Conservation (phyloP, 2,329 filamentous ascomycete genomes). For the Chrysoporthe cubensis region DNA sequence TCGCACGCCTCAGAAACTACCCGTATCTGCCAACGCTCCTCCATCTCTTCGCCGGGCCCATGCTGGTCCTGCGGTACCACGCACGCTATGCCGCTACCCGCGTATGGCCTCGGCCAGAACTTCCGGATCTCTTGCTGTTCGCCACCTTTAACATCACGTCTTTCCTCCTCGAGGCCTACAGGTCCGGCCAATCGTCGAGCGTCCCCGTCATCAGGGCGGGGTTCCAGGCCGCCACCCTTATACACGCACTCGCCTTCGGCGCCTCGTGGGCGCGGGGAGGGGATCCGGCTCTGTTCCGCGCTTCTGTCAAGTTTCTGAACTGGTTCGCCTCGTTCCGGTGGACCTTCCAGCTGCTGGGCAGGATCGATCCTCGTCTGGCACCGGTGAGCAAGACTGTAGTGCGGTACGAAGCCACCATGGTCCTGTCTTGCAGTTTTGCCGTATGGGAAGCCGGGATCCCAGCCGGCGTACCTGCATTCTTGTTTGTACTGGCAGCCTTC, state of each 20-base stretch:
- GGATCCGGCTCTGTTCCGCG: constrained; percentile 14
- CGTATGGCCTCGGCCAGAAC: constrained; percentile 18
- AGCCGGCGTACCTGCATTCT: constrained; percentile 3
- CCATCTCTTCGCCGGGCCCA: constrained; percentile 13
- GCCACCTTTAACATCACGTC: constrained; percentile 16
- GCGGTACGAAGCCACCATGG: neutral
- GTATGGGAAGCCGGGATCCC: constrained; percentile 23
- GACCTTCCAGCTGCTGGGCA: neutral
- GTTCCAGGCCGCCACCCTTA: constrained; percentile 15
- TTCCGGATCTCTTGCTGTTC: constrained; percentile 17
- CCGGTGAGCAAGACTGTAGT: neutral
- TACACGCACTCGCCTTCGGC: constrained; percentile 12
- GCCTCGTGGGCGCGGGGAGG: constrained; percentile 14
- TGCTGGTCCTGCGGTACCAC: constrained; percentile 18
- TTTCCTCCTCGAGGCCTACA: constrained; percentile 5
- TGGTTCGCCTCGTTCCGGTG: constrained; percentile 25
- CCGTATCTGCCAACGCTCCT: constrained; percentile 8
- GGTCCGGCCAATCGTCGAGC: neutral
- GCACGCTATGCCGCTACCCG: constrained; percentile 18
- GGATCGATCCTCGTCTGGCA: constrained; percentile 9
- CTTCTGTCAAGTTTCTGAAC: constrained; percentile 23
- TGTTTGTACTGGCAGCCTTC: neutral
- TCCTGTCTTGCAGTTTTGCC: neutral
- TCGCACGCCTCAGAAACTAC: constrained; percentile 14
- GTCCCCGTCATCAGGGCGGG: neutral